A percentile compares a stretch with the other conserved stretches of the same genome.
Conservation (phyloP, 192 early-diverging fungal species). For the Coemansia sp. region DNA sequence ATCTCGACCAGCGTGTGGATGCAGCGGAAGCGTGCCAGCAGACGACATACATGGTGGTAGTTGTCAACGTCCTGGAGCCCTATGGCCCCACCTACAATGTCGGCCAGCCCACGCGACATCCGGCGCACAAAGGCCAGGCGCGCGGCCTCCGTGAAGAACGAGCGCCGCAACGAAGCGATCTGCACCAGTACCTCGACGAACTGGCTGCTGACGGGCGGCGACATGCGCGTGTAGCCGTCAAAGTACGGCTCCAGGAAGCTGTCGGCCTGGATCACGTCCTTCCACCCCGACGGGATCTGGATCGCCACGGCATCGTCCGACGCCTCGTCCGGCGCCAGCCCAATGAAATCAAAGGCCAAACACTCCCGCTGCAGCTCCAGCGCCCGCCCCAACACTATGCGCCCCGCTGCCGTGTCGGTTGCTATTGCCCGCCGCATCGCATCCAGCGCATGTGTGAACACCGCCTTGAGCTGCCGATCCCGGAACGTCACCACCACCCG, state of each 20-base stretch:
- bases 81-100: conserved; percentile 56
- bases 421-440: conserved; percentile 32
- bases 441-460: conserved; percentile 48
- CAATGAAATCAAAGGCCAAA: conserved; percentile 77
- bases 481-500: conserved; percentile 60
- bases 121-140: conserved; percentile 61
- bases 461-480: conserved; percentile 54
- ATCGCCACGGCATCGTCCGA: conserved; percentile 65
- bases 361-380: conserved; percentile 63
- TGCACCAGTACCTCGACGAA: conserved; percentile 78
- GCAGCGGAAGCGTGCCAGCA: conserved; percentile 74
- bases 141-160: conserved; percentile 75
- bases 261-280: conserved; percentile 61
- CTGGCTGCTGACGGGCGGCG: conserved; percentile 53
- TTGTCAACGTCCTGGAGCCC: conserved; percentile 70
- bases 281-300: conserved; percentile 79
- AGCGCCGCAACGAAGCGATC: conserved; percentile 73
- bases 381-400: conserved; percentile 40
- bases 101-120: conserved; percentile 62
- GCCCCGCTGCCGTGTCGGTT: conserved; percentile 32
- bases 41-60: conserved; percentile 80
- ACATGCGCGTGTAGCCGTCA: conserved; percentile 57
- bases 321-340: conserved; percentile 69
- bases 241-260: conserved; percentile 68
- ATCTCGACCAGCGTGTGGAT: conserved; percentile 78